These are phyloP conservation scores for Penicillium cinerascens DNA, from an alignment of 495 filamentous ascomycete genomes.

Conservation along the genomic window DNA sequence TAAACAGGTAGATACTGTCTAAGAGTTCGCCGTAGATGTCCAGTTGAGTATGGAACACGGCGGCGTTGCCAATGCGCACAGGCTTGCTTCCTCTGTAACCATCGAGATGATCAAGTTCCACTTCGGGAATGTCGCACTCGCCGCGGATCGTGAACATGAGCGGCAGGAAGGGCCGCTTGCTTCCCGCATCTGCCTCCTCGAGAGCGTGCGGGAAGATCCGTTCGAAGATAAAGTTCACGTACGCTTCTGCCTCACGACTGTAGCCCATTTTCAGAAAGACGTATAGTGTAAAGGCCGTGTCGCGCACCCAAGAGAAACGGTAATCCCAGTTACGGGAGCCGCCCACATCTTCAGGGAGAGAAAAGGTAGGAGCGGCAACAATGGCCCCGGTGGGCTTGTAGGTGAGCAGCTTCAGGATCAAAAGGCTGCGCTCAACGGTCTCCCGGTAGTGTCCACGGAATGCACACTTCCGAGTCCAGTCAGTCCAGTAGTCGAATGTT, in stretches of 20 bases:
- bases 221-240: slow-evolving; percentile 70
- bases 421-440: slow-evolving; percentile 61
- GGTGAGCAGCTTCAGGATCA: slow-evolving; percentile 70
- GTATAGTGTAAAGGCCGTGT: slow-evolving; percentile 72
- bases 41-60: slow-evolving; percentile 68
- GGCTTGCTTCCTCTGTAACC: slow-evolving; percentile 65
- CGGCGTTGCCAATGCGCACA: slow-evolving; percentile 72
- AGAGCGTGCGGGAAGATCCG: slow-evolving; percentile 47
- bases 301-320: slow-evolving; percentile 70
- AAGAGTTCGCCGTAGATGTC: slow-evolving; percentile 76
- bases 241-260: slow-evolving; percentile 67
- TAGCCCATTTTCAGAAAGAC: slow-evolving; percentile 72
- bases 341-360: slow-evolving; percentile 68
- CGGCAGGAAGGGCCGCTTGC: slow-evolving; percentile 49
- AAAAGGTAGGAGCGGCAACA: slow-evolving; percentile 57
- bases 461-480: slow-evolving; percentile 64
- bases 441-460: slow-evolving; percentile 71
- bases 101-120: slow-evolving; percentile 60
- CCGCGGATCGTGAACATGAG: slow-evolving; percentile 77
- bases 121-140: slow-evolving; percentile 66
- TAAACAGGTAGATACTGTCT: slow-evolving; percentile 72
- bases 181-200: slow-evolving; percentile 41
- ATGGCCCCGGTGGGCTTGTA: slow-evolving; percentile 60
- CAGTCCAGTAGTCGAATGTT: slow-evolving; percentile 64
- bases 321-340: slow-evolving; percentile 77